Base-by-base conservation (phyloP, 352 stramenopile genomes). In the Blastocystis sp. region DNA sequence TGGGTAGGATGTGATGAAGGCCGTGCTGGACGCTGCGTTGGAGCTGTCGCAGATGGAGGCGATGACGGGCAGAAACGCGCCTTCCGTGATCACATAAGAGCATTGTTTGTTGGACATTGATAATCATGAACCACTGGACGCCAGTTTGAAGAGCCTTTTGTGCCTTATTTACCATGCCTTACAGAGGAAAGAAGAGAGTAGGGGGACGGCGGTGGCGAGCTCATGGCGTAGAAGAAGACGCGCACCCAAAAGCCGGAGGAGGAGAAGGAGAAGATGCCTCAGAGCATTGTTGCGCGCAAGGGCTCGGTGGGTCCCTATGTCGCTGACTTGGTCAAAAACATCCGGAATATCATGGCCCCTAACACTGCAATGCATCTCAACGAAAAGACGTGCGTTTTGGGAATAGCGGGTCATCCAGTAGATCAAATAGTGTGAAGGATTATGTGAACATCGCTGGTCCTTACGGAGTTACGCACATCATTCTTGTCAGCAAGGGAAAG, bases 71-170 rank as follows among this genome's bases (percentile, higher is more conserved):
- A 92, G 95, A 90, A 95, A 95, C 89, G 90, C 92, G 62, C 95
- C 96, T 45, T 98, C 95, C 62, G 96, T 98, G 52, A 98, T 98
- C 90, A 98, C 96, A 59, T 99, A 97, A 96, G 90, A 89, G 1
- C 93, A 9, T 74, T 34, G 28, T 69, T 61, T 87, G 65, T 57
- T 69, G 65, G 28, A 48, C 54, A 45, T 68, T 89, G 69, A 70
- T 82, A 9, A 71, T 74, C 40, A 74, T 54, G n/a, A 82, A n/a
- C 42, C 66, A 43, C 40, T 89, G 28, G 19, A 57, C 76, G 48
- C 45, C 76, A 2, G 65, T 17, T 76, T 64, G 64, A n/a, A 38
- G 88, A 28, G 61, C 61, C 14, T 60, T 45, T 60, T 63, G 17
- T 9, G 48, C 38, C 9, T 89, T 28, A 24, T 45, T 42, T 4